These are phyloP conservation scores for Ammopiptanthus mongolicus DNA, from an alignment of 306 rosid species.

Conservation along the genomic window DNA sequence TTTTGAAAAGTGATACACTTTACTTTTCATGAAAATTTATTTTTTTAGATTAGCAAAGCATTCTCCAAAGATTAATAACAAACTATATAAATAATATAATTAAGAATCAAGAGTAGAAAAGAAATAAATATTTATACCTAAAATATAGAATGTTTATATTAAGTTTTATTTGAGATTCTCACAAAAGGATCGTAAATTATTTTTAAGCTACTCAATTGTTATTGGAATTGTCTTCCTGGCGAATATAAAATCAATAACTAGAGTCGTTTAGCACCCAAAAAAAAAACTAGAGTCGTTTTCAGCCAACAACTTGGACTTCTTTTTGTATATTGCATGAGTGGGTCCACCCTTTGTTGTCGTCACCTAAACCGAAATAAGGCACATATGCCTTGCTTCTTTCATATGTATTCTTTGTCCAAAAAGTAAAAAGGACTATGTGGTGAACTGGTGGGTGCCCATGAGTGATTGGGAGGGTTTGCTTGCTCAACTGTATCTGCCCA, in stretches of 20 bases:
- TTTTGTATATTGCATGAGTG: neutral
- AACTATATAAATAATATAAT: neutral
- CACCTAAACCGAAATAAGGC: conserved; percentile 12
- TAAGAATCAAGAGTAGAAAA: neutral
- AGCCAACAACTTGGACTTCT: conserved; percentile 22
- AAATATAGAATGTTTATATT: too few species aligned
- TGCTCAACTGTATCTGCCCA: conserved; percentile 1
- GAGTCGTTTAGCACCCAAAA: too few species aligned
- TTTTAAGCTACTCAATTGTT: neutral
- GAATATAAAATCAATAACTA: conserved; percentile 8
- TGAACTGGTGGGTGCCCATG: conserved; percentile 19
- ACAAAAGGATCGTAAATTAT: neutral
- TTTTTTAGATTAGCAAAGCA: too few species aligned
- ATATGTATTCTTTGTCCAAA: conserved; percentile 7
- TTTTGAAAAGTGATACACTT: too few species aligned
- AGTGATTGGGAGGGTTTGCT: conserved; percentile 14
- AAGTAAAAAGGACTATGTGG: conserved; percentile 10
- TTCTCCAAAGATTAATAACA: neutral
- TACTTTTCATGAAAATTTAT: too few species aligned
- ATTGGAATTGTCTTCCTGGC: neutral
- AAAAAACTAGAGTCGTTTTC: neutral
- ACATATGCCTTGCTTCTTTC: conserved; percentile 29
- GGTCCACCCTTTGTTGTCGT: conserved; percentile 17
- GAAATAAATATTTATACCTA: neutral
- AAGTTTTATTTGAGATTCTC: neutral